Evolutionary conservation across 2,329 filamentous ascomycete species (phyloP).

Genomic region (Diaporthe aspalathi): DNA sequence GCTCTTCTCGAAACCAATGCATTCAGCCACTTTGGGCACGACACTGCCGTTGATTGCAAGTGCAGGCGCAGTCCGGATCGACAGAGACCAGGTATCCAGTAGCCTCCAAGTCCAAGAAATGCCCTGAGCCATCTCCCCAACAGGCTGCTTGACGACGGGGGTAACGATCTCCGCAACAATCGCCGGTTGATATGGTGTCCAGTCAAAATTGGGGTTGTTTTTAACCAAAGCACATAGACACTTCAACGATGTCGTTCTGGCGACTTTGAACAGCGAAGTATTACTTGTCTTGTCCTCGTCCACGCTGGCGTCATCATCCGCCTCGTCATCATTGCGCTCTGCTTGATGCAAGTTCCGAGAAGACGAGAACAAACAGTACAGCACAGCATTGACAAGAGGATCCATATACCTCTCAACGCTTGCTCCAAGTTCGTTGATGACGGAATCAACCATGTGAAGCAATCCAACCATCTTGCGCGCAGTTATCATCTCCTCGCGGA

Average conservation of each 20-base stretch:
- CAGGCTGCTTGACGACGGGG: constrained; percentile 81
- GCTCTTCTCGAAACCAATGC: constrained; percentile 72
- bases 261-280: constrained; percentile 71
- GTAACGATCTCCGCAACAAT: constrained; percentile 82
- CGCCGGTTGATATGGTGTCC: constrained; percentile 75
- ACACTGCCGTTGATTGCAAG: constrained; percentile 71
- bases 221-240: constrained; percentile 84
- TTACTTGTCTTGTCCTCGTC: constrained; percentile 56
- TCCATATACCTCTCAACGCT: constrained; percentile 76
- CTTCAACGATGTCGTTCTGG: constrained; percentile 81
- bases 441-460: constrained; percentile 88
- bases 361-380: constrained; percentile 83
- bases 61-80: constrained; percentile 74
- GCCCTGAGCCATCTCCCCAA: constrained; percentile 88
- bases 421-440: constrained; percentile 85
- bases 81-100: constrained; percentile 82
- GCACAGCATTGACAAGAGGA: constrained; percentile 77
- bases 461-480: constrained; percentile 88
- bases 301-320: constrained; percentile 45
- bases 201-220: constrained; percentile 76
- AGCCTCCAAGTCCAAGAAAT: constrained; percentile 85
- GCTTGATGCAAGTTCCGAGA: constrained; percentile 59
- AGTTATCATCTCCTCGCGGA: constrained; percentile 70
- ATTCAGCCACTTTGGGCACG: constrained; percentile 78
- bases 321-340: constrained; percentile 53